Percentiles rank a stretch among this genome's conserved stretches.
phyloP scores from a whole-genome alignment of 2,329 filamentous ascomycete genomes.

The Monosporascus sp. region DNA sequence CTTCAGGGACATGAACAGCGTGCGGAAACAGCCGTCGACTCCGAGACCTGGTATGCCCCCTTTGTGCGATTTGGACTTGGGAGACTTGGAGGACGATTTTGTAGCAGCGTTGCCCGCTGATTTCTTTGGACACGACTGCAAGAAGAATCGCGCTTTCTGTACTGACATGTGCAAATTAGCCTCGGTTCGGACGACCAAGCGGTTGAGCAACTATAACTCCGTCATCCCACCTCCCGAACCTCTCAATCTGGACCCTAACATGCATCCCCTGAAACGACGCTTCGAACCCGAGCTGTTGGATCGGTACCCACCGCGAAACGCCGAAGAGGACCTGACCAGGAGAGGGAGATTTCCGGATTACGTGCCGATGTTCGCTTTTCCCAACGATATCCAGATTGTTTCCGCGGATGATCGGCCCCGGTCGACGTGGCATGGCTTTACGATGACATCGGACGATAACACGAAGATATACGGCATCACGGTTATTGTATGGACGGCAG shows the following conservation, averaged over 20 bases:
- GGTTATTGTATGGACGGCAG: constrained; percentile 85
- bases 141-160: constrained; percentile 15
- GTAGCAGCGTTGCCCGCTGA: constrained; percentile 16
- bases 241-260: constrained; percentile 80
- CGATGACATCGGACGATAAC: constrained; percentile 92
- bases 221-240: constrained; percentile 93
- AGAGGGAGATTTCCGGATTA: constrained; percentile 92
- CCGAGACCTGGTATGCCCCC: constrained; percentile 64
- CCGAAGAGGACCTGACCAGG: constrained; percentile 72
- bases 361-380: constrained; percentile 98
- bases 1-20: constrained; percentile 89
- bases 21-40: constrained; percentile 77
- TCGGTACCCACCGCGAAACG: constrained; percentile 80
- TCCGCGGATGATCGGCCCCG: constrained; percentile 89
- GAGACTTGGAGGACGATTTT: constrained; percentile 10
- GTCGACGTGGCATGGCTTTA: constrained; percentile 98
- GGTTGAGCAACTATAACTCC: constrained; percentile 95
- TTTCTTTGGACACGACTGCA: constrained; percentile 17
- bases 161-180: constrained; percentile 36
- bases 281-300: constrained; percentile 97
- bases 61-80: constrained; percentile 11
- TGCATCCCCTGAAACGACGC: constrained; percentile 89
- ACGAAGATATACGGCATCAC: constrained; percentile 89
- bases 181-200: constrained; percentile 71
- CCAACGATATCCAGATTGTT: constrained; percentile 94